Conservation (phyloP, 2,329 filamentous ascomycete species). For the Ophiostoma ips region DNA sequence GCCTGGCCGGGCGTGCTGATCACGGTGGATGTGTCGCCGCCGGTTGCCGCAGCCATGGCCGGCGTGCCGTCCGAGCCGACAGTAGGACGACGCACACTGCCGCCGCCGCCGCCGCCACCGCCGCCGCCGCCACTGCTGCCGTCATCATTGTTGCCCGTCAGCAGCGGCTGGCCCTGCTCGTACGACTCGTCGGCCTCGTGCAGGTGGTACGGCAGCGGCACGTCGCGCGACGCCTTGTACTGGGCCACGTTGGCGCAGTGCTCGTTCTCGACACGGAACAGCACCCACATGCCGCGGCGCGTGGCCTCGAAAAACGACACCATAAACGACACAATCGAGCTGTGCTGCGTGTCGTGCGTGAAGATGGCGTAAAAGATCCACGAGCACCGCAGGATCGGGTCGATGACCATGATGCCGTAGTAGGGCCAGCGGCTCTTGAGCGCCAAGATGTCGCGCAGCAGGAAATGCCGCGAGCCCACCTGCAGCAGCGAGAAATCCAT, state of each 20-base stretch:
- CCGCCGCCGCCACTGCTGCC: background rate
- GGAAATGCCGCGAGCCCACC: slow-evolving; percentile 49
- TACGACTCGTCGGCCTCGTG: slow-evolving; percentile 18
- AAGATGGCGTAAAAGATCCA: slow-evolving; percentile 93
- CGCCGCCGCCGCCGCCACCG: background rate
- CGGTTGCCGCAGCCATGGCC: background rate
- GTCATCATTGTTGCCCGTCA: slow-evolving; percentile 4
- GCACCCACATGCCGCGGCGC: slow-evolving; percentile 79
- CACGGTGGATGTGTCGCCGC: background rate
- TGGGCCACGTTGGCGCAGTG: slow-evolving; percentile 85
- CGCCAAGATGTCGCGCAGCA: slow-evolving; percentile 64
- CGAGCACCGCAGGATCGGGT: slow-evolving; percentile 77
- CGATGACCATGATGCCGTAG: slow-evolving; percentile 69
- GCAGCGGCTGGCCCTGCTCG: slow-evolving; percentile 9
- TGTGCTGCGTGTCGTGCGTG: slow-evolving; percentile 66
- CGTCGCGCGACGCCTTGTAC: slow-evolving; percentile 79
- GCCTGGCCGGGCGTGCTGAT: background rate
- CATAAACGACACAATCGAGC: slow-evolving; percentile 65
- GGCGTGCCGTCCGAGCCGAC: slow-evolving; percentile 11
- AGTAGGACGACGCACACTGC: background rate
- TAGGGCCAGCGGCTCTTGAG: slow-evolving; percentile 73
- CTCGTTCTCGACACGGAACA: slow-evolving; percentile 94
- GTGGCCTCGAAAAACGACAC: slow-evolving; percentile 66
- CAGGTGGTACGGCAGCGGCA: slow-evolving; percentile 69
- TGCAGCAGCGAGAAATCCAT: slow-evolving; percentile 97